Base-by-base conservation (phyloP, 768 basidiomycete species). In the Wakefieldia striispora region DNA sequence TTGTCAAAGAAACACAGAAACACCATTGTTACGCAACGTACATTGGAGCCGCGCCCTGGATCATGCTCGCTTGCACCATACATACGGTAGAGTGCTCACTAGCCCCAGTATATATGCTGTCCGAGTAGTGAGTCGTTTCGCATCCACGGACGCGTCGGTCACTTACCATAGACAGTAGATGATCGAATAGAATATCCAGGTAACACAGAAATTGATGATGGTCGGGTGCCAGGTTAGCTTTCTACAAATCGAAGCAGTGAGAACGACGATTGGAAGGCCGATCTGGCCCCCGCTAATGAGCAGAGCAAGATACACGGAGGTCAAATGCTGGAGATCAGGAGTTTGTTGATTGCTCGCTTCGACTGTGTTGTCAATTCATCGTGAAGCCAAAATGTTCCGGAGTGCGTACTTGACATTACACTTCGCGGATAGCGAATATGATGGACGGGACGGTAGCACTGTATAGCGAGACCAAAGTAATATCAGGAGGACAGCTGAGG, bases 151-250 rank as follows among this genome's bases (percentile, higher is more conserved):
- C 10, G 10, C 29, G 29, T 24, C 12, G 12, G n/a, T 37, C 27
- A 66, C 82, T 66, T 53, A 82, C 83, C 74, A 59, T 17, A 84
- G 51, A 56, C 71, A 76, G 57, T 75, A 78, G 27, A 72, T 66
- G 49, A 82, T 59, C 6, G 82, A 82, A 56, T 75, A 81, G 36
- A 83, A 55, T 10, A 77, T 72, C 79, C 80, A 80, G 40, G 76
- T 71, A n/a, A 77, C 45, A 49, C 79, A 82, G 52, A 83, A 77
- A 51, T 84, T 83, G 51, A 82, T 63, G 55, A 83, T 70, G 1
- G 75, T 75, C 1, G 80, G 77, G 45, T 76, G 78, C 47, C 77
- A 75, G 33, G 67, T 63, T 23, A 74, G 61, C 37, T 68, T 72
- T 55, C 70, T 75, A 43, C 71, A 74, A 20, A 74, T 50, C 16